Conservation (phyloP, 192 early-diverging fungal genomes). For the Funneliformis geosporum region DNA sequence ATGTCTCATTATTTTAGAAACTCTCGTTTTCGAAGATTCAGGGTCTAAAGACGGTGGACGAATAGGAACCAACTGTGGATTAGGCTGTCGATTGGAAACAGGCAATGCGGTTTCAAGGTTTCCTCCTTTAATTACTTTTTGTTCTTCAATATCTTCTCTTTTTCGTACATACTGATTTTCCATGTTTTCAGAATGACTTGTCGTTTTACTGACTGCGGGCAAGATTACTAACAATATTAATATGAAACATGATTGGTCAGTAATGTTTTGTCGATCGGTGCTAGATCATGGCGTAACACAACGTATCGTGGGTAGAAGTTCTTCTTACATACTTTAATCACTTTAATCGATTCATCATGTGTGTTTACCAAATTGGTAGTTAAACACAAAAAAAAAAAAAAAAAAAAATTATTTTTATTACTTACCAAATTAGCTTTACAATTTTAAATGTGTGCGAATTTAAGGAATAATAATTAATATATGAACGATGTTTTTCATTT, state of each 20-base stretch:
- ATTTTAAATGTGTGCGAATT: no score
- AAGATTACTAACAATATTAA: neutral
- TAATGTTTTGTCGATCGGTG: neutral
- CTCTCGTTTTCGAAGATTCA: neutral
- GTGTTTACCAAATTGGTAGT: no score
- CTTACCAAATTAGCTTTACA: no score
- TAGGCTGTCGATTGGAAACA: neutral
- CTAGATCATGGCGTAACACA: neutral
- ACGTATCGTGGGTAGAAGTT: no score
- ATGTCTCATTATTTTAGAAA: neutral
- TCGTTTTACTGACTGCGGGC: neutral
- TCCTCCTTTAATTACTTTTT: neutral
- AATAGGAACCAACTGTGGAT: neutral
- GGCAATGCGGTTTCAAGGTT: neutral
- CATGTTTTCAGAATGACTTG: neutral
- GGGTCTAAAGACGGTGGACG: neutral
- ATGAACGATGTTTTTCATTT: no score
- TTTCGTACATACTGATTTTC: neutral
- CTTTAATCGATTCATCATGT: no score
- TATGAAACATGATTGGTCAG: neutral
- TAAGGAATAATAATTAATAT: no score
- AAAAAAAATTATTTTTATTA: no score
- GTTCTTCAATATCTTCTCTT: neutral
- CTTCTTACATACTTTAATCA: no score
- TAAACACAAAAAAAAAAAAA: no score